Evolutionary conservation across 139 green algal genomes (phyloP).

Genomic region (Chlorella ohadii): DNA sequence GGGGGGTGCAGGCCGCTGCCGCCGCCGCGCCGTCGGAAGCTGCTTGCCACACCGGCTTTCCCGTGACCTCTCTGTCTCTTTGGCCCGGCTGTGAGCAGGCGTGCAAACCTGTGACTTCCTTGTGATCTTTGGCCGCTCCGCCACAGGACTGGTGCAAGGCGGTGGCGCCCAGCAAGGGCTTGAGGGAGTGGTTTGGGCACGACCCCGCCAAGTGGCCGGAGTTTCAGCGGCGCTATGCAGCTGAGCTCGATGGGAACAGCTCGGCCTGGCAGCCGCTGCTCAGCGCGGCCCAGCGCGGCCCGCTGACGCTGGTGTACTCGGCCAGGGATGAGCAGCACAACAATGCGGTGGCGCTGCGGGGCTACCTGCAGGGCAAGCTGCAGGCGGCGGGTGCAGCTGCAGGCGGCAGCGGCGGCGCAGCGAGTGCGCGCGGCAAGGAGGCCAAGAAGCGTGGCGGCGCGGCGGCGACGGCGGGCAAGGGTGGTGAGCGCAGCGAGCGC

Average conservation of each 20-base stretch:
- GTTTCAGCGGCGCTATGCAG: slow-evolving; percentile 1
- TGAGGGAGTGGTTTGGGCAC: slow-evolving; percentile 7
- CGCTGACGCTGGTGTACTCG: background rate
- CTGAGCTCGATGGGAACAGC: background rate
- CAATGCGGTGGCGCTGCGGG: background rate
- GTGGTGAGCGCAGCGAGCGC: too few species aligned
- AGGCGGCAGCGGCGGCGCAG: background rate
- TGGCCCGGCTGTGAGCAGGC: too few species aligned
- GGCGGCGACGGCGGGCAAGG: background rate
- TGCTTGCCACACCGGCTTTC: too few species aligned
- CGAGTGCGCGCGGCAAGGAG: too few species aligned
- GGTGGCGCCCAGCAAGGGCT: background rate
- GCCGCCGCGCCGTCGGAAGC: background rate
- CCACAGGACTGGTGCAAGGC: slow-evolving; percentile 21
- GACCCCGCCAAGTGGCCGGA: background rate
- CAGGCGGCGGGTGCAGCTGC: background rate
- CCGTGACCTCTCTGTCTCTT: too few species aligned
- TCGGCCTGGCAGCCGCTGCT: background rate
- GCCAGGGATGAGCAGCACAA: slow-evolving; percentile 18
- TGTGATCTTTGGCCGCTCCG: too few species aligned
- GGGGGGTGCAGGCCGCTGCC: background rate
- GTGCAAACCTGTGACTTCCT: too few species aligned
- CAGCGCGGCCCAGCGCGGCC: background rate
- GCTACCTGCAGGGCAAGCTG: background rate
- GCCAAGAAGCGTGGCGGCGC: background rate